Conservation (phyloP, 306 rosid species). For the Aeschynomene evenia region DNA sequence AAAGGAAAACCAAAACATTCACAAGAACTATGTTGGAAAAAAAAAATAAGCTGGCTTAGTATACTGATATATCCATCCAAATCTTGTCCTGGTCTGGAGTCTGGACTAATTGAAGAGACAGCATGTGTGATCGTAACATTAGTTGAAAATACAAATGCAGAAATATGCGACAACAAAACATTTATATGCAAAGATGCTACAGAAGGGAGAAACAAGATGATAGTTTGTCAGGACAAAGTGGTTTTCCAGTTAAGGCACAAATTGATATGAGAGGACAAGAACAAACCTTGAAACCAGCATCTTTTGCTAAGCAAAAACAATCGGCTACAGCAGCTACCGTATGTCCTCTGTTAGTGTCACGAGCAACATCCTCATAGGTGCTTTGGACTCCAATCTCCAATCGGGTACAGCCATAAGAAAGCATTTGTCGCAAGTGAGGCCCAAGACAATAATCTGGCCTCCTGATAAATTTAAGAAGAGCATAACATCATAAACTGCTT, state of each 20-base stretch:
- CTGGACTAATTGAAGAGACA: background rate
- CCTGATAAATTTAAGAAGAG: conserved; percentile 51
- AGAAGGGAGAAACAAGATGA: conserved; percentile 16
- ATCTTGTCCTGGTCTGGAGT: background rate
- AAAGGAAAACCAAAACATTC: conserved; percentile 1
- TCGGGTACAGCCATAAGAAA: conserved; percentile 88
- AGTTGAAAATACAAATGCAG: background rate
- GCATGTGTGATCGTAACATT: background rate
- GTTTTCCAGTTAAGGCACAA: background rate
- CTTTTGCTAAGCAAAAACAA: conserved; percentile 92
- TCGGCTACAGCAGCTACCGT: conserved; percentile 97
- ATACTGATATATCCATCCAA: conserved; percentile 12
- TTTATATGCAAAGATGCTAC: background rate
- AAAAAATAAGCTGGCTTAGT: background rate
- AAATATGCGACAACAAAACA: background rate
- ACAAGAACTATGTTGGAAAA: background rate
- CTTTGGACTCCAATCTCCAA: conserved; percentile 98
- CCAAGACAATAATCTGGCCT: conserved; percentile 99
- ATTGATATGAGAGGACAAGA: background rate
- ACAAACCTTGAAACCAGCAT: conserved; percentile 97
- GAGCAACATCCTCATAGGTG: conserved; percentile 98
- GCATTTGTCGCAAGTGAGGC: conserved; percentile 98
- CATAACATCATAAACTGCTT: conserved; percentile 14
- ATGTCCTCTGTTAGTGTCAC: conserved; percentile 96
- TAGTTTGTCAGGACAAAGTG: conserved; percentile 4